Percentiles rank a stretch among this genome's conserved stretches.
Conservation (phyloP, 495 filamentous ascomycete species). For the Aspergillus bertholletiae region DNA sequence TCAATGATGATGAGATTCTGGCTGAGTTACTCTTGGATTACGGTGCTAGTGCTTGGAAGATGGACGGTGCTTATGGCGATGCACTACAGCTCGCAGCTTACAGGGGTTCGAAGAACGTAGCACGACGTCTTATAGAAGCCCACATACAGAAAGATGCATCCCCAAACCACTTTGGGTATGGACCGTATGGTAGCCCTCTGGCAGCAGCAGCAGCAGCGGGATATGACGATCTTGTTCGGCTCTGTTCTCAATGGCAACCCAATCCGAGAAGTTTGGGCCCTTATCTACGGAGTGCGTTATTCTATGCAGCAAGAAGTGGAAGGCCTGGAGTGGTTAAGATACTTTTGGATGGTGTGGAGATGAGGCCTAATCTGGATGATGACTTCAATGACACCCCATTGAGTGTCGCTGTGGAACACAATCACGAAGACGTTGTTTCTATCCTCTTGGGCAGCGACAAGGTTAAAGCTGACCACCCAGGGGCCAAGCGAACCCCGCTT, state of each 20-base stretch:
- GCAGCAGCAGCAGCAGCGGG: constrained; percentile 3
- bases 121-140: background rate
- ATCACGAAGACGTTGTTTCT: background rate
- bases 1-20: background rate
- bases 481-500: background rate
- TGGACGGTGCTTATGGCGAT: constrained; percentile 2
- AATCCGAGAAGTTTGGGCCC: background rate
- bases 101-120: background rate
- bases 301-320: background rate
- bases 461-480: background rate
- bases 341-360: background rate
- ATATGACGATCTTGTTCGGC: background rate
- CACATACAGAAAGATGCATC: no score
- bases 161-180: background rate
- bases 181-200: background rate
- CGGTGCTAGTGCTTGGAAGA: background rate
- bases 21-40: background rate
- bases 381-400: background rate
- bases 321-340: background rate
- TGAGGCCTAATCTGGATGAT: background rate
- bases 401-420: background rate
- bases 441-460: background rate
- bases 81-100: constrained; percentile 5
- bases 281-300: background rate
- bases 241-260: background rate